phyloP scores from a whole-genome alignment of 2,329 filamentous ascomycete genomes.

The Trichophyton benhamiae region DNA sequence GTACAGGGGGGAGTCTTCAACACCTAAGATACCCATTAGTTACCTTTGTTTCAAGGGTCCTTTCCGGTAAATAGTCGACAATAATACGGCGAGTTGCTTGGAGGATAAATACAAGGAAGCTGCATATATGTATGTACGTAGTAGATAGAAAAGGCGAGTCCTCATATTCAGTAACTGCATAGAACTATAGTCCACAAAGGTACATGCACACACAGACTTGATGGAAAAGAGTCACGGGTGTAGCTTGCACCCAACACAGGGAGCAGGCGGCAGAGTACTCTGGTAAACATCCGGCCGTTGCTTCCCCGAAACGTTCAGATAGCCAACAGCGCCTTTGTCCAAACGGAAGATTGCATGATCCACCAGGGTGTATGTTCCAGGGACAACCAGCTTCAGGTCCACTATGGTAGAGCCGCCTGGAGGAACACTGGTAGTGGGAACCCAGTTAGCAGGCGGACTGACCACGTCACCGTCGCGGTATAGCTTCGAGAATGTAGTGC shows the following conservation, averaged over 20 bases:
- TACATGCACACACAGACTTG: neutral
- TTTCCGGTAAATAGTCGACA: no score
- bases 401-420: conserved; percentile 21
- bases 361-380: conserved; percentile 24
- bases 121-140: no score
- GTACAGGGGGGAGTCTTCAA: no score
- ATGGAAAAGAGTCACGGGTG: conserved; percentile 17
- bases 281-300: conserved; percentile 20
- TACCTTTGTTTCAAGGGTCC: no score
- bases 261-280: conserved; percentile 18
- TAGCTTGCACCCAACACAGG: conserved; percentile 24
- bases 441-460: conserved; percentile 19
- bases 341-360: conserved; percentile 27
- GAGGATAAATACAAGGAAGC: no score
- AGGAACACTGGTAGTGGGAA: conserved; percentile 21
- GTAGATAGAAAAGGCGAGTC: no score
- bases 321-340: conserved; percentile 27
- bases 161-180: neutral
- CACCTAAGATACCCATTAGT: no score
- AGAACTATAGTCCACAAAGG: neutral
- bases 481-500: conserved; percentile 20
- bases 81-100: no score
- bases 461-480: conserved; percentile 25
- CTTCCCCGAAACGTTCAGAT: conserved; percentile 24
- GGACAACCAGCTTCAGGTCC: conserved; percentile 24